Evolutionary conservation across 2,329 filamentous ascomycete species (phyloP).

Genomic region (Cercospora zeae-maydis): DNA sequence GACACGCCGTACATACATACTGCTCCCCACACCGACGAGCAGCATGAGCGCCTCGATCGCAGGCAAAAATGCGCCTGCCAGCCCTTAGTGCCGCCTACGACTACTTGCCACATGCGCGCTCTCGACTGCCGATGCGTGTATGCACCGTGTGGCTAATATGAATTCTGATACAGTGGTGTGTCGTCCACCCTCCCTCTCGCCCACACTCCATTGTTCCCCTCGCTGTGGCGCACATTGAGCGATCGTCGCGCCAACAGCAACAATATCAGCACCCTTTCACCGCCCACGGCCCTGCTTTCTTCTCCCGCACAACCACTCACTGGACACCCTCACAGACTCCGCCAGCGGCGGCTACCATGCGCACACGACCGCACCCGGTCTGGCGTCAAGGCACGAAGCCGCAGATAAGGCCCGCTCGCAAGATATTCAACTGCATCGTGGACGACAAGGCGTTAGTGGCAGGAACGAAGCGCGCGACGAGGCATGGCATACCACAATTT

Average conservation of each 20-base stretch:
- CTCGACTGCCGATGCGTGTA: neutral
- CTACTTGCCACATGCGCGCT: conserved; percentile 1
- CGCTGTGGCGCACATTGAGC: neutral
- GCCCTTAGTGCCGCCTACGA: neutral
- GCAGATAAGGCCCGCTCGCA: conserved; percentile 35
- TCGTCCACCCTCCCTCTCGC: neutral
- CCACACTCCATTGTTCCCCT: neutral
- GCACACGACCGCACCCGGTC: conserved; percentile 29
- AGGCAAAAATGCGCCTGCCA: conserved; percentile 5
- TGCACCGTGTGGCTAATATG: neutral
- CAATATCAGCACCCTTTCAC: neutral
- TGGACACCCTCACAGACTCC: neutral
- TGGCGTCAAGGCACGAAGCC: conserved; percentile 28
- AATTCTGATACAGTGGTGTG: conserved; percentile 5
- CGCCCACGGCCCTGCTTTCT: neutral
- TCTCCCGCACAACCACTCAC: neutral
- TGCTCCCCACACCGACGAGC: neutral
- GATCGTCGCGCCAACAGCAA: neutral
- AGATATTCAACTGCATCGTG: conserved; percentile 54
- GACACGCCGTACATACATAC: neutral
- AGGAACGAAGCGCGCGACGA: conserved; percentile 50
- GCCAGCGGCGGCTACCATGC: conserved; percentile 23
- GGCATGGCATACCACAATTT: conserved; percentile 53
- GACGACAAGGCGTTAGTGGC: conserved; percentile 51
- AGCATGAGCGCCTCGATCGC: conserved; percentile 5